These are phyloP conservation scores for Aspergillus puulaauensis DNA, from an alignment of 2,329 filamentous ascomycete species.

Conservation along the genomic window DNA sequence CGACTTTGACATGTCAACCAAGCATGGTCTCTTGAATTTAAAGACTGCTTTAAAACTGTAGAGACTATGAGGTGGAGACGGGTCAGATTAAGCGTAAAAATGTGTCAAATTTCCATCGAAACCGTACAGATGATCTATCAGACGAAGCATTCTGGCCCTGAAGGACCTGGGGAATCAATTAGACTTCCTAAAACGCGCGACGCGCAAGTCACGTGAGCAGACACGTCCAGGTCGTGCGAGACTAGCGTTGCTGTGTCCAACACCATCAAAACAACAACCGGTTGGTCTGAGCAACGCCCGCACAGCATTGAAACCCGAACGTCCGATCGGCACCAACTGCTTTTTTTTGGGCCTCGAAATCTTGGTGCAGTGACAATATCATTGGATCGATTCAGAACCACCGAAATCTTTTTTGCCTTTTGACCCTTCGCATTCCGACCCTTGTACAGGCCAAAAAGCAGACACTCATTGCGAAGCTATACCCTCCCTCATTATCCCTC, in stretches of 20 bases:
- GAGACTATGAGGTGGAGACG: not conserved
- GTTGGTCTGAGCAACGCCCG: conserved; percentile 6
- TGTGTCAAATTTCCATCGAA: not conserved
- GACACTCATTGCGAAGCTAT: not conserved
- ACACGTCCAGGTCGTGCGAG: not conserved
- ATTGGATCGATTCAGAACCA: not conserved
- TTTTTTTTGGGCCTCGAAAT: not conserved
- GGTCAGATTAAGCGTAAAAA: not conserved
- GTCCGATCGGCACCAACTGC: conserved; percentile 1
- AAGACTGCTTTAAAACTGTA: not conserved
- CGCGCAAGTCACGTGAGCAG: conserved; percentile 18
- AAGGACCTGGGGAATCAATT: conserved; percentile 10
- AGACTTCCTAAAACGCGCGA: conserved; percentile 26
- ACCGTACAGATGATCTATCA: not conserved
- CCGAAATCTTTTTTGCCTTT: not conserved
- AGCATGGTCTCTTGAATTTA: not conserved
- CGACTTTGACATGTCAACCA: not conserved
- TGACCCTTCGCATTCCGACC: not conserved
- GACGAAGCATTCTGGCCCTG: not conserved
- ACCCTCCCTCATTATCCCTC: not conserved
- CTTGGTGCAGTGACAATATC: not conserved
- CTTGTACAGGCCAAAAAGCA: not conserved
- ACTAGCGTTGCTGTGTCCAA: conserved; percentile 14
- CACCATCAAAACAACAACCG: conserved; percentile 23
- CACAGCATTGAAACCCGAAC: not conserved